Conservation (phyloP, 1,139 yeast species). For the Protomyces lactucae-debilis region DNA sequence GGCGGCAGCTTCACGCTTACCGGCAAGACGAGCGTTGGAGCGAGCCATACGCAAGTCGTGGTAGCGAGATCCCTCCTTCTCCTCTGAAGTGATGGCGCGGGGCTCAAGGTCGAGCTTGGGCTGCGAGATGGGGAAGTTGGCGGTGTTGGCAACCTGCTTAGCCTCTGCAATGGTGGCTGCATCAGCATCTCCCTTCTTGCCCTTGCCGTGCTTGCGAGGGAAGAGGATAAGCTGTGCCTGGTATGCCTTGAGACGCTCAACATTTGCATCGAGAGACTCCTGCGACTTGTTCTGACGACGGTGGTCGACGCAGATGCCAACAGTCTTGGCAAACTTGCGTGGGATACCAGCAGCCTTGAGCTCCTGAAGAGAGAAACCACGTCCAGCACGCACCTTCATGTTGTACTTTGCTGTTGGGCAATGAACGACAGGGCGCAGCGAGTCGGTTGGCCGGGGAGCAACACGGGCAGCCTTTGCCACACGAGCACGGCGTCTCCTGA, state of each 20-base stretch:
- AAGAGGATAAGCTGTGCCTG: conserved; percentile 90
- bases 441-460: conserved; percentile 97
- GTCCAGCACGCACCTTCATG: conserved; percentile 99
- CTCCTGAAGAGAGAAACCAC: conserved; percentile 98
- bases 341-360: conserved; percentile 94
- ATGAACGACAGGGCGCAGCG: conserved; percentile 96
- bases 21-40: conserved; percentile 22
- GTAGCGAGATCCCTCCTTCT: conserved; percentile 42
- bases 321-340: conserved; percentile 93
- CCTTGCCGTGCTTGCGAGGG: conserved; percentile 76
- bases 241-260: conserved; percentile 95
- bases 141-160: conserved; percentile 53
- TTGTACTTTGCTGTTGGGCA: conserved; percentile 98
- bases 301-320: conserved; percentile 99
- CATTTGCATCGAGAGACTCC: conserved; percentile 92
- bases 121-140: conserved; percentile 90
- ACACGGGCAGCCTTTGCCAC: conserved; percentile 87
- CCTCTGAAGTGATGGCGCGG: conserved; percentile 89
- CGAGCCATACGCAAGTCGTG: conserved; percentile 28
- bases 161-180: conserved; percentile 69
- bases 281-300: conserved; percentile 98
- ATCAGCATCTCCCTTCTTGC: conserved; percentile 49
- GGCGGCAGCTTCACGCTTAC: conserved; percentile 27
- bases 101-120: conserved; percentile 66
- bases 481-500: conserved; percentile 91